Conservation (phyloP, 2,329 filamentous ascomycete genomes). For the Chrysosphaeria jannelii region DNA sequence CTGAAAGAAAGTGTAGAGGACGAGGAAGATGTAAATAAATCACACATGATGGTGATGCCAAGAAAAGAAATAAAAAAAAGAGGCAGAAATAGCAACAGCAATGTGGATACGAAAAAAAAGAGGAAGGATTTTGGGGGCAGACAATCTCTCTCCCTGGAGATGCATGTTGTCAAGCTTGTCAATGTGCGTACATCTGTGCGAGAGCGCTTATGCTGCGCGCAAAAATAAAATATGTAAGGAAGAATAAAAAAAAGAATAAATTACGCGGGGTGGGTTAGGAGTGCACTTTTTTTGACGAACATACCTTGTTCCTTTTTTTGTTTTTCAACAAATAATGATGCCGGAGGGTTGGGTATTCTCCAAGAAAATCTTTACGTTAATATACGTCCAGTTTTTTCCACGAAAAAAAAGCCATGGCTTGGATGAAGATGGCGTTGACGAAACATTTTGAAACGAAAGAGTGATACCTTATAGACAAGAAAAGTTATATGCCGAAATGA, state of each 20-base stretch:
- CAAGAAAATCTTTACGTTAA: background rate
- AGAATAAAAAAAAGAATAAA: background rate
- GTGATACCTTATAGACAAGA: background rate
- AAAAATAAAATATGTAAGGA: background rate
- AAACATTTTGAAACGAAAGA: too few species aligned
- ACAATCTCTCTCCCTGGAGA: too few species aligned
- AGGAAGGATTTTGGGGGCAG: too few species aligned
- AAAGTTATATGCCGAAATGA: background rate
- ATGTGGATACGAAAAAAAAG: too few species aligned
- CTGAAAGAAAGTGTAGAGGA: too few species aligned
- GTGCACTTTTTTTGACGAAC: too few species aligned
- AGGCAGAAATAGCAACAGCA: background rate
- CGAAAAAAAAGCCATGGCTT: background rate
- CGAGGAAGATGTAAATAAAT: background rate
- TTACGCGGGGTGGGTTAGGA: too few species aligned
- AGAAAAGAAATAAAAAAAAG: constrained; percentile 1
- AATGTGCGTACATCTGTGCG: background rate
- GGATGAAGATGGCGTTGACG: background rate
- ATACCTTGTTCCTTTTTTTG: too few species aligned
- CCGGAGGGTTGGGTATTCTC: too few species aligned
- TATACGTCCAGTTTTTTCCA: background rate
- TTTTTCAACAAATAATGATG: too few species aligned
- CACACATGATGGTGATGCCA: background rate
- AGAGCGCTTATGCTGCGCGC: background rate
- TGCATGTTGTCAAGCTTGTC: too few species aligned